A percentile compares a stretch with the other conserved stretches of the same genome.
phyloP scores from a whole-genome alignment of 2,329 filamentous ascomycete genomes.

The Capronia coronata region DNA sequence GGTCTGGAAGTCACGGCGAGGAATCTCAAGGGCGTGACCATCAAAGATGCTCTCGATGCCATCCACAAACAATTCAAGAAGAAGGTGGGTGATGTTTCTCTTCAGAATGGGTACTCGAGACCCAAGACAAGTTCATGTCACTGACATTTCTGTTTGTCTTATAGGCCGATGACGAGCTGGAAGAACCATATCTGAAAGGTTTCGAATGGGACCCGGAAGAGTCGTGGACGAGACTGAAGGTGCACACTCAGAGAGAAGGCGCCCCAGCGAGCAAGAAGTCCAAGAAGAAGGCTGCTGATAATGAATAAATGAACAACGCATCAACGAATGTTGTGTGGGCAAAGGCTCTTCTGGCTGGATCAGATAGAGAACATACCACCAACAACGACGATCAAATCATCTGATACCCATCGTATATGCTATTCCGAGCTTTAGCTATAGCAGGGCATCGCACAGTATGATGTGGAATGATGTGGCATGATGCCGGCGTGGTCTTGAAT shows the following conservation, averaged over 20 bases:
- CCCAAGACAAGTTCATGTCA: background rate
- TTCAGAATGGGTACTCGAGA: too few relatives aligned
- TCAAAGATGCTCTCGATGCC: conserved; percentile 92
- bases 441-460: too few relatives aligned
- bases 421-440: too few relatives aligned
- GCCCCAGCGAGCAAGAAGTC: conserved; percentile 52
- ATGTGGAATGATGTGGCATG: too few relatives aligned
- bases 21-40: conserved; percentile 89
- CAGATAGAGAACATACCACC: background rate
- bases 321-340: background rate
- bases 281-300: conserved; percentile 53
- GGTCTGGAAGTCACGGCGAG: conserved; percentile 82
- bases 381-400: too few relatives aligned
- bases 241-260: conserved; percentile 72
- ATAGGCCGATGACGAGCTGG: conserved; percentile 85
- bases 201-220: conserved; percentile 97
- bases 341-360: background rate
- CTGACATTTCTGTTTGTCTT: conserved; percentile 14
- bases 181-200: conserved; percentile 77
- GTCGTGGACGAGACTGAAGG: conserved; percentile 78
- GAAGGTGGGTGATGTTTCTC: conserved; percentile 62
- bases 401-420: too few relatives aligned
- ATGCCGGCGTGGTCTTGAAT: too few relatives aligned
- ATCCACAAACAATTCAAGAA: conserved; percentile 97
- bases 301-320: conserved; percentile 27